A percentile compares a stretch with the other conserved stretches of the same genome.
phyloP scores from a whole-genome alignment of 495 filamentous ascomycete species.

The Aspergillus conjunctus region DNA sequence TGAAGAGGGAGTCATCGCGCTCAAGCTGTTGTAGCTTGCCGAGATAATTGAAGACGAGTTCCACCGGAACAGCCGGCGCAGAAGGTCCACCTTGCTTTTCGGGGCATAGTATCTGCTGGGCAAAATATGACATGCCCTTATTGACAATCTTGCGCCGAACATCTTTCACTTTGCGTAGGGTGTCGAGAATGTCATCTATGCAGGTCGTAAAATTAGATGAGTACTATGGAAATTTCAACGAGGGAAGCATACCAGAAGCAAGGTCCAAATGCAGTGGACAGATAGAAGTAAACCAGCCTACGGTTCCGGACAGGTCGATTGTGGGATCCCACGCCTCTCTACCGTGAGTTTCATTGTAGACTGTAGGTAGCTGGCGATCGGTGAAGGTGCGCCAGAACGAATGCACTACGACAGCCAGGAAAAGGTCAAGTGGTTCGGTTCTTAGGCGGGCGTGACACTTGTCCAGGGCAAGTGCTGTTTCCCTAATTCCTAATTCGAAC shows the following conservation, averaged over 20 bases:
- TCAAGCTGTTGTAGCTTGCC: constrained; percentile 63
- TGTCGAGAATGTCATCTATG: constrained; percentile 34
- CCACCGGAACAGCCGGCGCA: constrained; percentile 54
- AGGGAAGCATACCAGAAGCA: constrained; percentile 32
- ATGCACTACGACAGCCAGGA: constrained; percentile 51
- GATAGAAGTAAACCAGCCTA: constrained; percentile 65
- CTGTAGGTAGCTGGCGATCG: constrained; percentile 56
- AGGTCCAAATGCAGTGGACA: constrained; percentile 44
- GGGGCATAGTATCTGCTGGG: constrained; percentile 51
- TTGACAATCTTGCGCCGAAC: constrained; percentile 41
- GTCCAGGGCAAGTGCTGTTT: constrained; percentile 46
- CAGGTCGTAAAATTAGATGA: neutral
- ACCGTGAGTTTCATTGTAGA: constrained; percentile 60
- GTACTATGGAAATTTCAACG: neutral
- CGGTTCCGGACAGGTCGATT: constrained; percentile 57
- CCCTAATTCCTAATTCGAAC: constrained; percentile 46
- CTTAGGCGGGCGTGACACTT: constrained; percentile 46
- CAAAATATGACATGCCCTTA: constrained; percentile 51
- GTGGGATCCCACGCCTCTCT: constrained; percentile 51
- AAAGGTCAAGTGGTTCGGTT: constrained; percentile 56
- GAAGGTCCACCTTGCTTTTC: constrained; percentile 45
- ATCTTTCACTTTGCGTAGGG: constrained; percentile 50
- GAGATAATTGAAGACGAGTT: constrained; percentile 71
- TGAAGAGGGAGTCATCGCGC: constrained; percentile 59
- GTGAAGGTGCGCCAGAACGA: constrained; percentile 51